phyloP scores from a whole-genome alignment of 495 filamentous ascomycete genomes.

The Neurospora hispaniola region DNA sequence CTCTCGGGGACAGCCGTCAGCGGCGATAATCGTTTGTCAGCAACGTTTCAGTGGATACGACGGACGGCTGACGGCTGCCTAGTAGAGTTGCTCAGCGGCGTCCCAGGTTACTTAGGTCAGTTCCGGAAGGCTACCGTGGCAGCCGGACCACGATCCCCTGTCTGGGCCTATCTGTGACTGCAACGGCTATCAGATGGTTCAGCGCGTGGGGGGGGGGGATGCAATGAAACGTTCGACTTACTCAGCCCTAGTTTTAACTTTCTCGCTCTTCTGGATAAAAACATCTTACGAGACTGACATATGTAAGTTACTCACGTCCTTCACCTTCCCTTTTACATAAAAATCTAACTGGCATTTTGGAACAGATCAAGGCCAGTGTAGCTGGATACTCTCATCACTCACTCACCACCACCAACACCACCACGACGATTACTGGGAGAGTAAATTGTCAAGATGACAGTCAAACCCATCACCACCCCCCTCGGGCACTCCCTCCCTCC shows the following conservation, averaged over 20 bases:
- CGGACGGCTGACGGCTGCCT: not conserved
- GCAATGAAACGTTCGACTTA: not conserved
- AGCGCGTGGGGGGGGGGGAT: not conserved
- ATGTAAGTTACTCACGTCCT: not conserved
- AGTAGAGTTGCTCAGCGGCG: not conserved
- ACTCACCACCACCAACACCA: not conserved
- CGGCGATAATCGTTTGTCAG: not conserved
- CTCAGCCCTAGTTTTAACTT: not conserved
- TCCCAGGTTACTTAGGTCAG: not conserved
- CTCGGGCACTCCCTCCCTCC: constrained; percentile 32
- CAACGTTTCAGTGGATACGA: not conserved
- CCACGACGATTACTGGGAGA: not conserved
- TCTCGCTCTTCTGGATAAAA: not conserved
- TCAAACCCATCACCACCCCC: constrained; percentile 23
- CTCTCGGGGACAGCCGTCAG: not conserved
- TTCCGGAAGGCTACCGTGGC: not conserved
- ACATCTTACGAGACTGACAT: not conserved
- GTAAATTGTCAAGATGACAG: constrained; percentile 13
- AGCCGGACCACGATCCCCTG: not conserved
- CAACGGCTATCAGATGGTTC: not conserved
- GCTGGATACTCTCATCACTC: not conserved
- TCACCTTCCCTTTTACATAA: not conserved
- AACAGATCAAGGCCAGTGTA: not conserved
- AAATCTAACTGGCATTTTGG: not conserved
- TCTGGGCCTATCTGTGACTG: not conserved